Conservation (phyloP, 345 rosid genomes). For the Arabis alpina region DNA sequence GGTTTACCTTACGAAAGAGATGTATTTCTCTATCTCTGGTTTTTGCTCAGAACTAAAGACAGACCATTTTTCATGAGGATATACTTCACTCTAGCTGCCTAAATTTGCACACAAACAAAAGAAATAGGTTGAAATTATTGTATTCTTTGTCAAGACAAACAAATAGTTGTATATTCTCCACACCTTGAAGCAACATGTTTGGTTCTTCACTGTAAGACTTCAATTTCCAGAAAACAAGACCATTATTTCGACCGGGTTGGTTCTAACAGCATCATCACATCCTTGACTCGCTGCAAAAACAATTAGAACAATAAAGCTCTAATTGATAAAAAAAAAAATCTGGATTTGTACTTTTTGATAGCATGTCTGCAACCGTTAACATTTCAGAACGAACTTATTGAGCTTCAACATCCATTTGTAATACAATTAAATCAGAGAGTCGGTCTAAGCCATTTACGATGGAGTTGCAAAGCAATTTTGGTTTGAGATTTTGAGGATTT, state of each 20-base stretch:
- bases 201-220: constrained; percentile 47
- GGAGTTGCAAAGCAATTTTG: too few relatives aligned
- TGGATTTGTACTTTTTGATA: constrained; percentile 50
- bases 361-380: constrained; percentile 46
- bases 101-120: constrained; percentile 49
- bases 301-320: neutral
- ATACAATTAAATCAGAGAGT: constrained; percentile 28
- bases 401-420: constrained; percentile 55
- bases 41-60: constrained; percentile 59
- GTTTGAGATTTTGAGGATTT: too few relatives aligned
- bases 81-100: constrained; percentile 44
- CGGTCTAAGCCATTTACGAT: too few relatives aligned
- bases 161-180: neutral
- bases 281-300: constrained; percentile 49
- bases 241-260: constrained; percentile 53
- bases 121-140: neutral
- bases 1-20: constrained; percentile 53
- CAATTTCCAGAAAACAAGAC: constrained; percentile 69
- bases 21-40: constrained; percentile 61
- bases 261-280: constrained; percentile 74
- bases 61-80: constrained; percentile 65
- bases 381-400: constrained; percentile 57
- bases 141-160: too few relatives aligned
- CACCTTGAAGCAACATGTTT: constrained; percentile 77
- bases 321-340: neutral